Evolutionary conservation across 1,139 yeast species (phyloP).

Genomic region (Magnusiomyces magnusii): DNA sequence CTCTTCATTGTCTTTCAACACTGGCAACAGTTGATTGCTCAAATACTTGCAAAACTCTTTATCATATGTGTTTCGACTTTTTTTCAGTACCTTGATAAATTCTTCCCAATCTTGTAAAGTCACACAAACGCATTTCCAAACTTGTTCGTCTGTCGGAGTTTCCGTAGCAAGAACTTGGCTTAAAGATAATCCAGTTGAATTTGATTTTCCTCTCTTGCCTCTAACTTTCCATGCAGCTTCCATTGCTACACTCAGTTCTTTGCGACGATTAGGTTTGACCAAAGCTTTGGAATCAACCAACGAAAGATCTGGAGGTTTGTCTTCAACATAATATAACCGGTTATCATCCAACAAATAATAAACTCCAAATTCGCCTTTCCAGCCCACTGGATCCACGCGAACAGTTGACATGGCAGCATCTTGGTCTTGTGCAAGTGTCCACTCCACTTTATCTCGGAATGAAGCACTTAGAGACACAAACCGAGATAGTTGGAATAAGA

Average conservation of each 20-base stretch:
- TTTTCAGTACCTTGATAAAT: slow-evolving; percentile 23
- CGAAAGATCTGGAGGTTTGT: slow-evolving; percentile 22
- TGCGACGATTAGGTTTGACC: not conserved
- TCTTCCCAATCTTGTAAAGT: slow-evolving; percentile 28
- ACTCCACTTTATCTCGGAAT: slow-evolving; percentile 24
- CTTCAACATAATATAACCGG: slow-evolving; percentile 28
- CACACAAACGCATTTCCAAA: slow-evolving; percentile 33
- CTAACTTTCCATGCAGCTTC: not conserved
- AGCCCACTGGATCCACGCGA: slow-evolving; percentile 33
- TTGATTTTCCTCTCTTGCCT: slow-evolving; percentile 6
- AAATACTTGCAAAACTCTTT: slow-evolving; percentile 22
- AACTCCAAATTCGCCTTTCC: slow-evolving; percentile 26
- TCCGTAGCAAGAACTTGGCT: slow-evolving; percentile 24
- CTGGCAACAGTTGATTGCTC: slow-evolving; percentile 26
- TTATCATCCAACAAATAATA: slow-evolving; percentile 34
- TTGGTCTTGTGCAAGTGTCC: slow-evolving; percentile 13
- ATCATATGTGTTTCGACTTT: slow-evolving; percentile 17
- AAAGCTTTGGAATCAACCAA: slow-evolving; percentile 14
- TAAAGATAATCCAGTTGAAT: slow-evolving; percentile 15
- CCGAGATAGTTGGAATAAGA: slow-evolving; percentile 21
- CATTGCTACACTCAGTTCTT: not conserved
- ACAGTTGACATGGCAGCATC: slow-evolving; percentile 1
- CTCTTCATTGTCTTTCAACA: slow-evolving; percentile 27
- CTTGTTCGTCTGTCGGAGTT: slow-evolving; percentile 20
- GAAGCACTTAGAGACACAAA: slow-evolving; percentile 23